These are phyloP conservation scores for Fennellomyces sp. DNA, from an alignment of 371 early-diverging fungal species.

Conservation along the genomic window DNA sequence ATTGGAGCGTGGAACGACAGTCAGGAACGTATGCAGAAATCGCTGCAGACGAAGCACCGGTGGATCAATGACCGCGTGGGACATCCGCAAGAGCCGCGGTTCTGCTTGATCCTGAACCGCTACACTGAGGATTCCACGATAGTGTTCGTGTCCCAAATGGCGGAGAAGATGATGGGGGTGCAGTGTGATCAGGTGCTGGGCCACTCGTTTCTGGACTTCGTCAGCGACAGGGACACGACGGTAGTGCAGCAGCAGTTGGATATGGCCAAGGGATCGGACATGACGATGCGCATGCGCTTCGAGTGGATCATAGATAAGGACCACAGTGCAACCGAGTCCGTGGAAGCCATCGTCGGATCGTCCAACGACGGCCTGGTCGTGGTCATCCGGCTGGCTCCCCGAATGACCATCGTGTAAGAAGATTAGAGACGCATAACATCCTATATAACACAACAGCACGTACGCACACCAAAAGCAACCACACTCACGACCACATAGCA, in stretches of 20 bases:
- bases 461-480: too few relatives aligned
- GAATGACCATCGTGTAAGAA: conserved; percentile 3
- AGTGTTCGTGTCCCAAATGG: conserved; percentile 26
- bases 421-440: too few relatives aligned
- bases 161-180: conserved; percentile 25
- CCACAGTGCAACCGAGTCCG: conserved; percentile 8
- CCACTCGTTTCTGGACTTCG: conserved; percentile 25
- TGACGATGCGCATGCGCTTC: conserved; percentile 40
- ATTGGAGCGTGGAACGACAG: conserved; percentile 33
- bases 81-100: conserved; percentile 24
- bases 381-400: conserved; percentile 27
- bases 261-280: conserved; percentile 27
- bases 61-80: conserved; percentile 26
- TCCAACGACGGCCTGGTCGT: conserved; percentile 53
- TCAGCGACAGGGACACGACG: conserved; percentile 25
- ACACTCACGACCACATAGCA: too few relatives aligned
- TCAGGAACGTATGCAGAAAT: conserved; percentile 23
- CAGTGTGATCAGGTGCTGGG: conserved; percentile 23
- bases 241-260: conserved; percentile 25
- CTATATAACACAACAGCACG: too few relatives aligned
- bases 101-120: conserved; percentile 41
- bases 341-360: conserved; percentile 41
- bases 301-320: conserved; percentile 34
- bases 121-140: conserved; percentile 31
- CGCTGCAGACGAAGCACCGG: conserved; percentile 10